Evolutionary conservation across 2,329 filamentous ascomycete species (phyloP).

Genomic region (Aureobasidium sp.): DNA sequence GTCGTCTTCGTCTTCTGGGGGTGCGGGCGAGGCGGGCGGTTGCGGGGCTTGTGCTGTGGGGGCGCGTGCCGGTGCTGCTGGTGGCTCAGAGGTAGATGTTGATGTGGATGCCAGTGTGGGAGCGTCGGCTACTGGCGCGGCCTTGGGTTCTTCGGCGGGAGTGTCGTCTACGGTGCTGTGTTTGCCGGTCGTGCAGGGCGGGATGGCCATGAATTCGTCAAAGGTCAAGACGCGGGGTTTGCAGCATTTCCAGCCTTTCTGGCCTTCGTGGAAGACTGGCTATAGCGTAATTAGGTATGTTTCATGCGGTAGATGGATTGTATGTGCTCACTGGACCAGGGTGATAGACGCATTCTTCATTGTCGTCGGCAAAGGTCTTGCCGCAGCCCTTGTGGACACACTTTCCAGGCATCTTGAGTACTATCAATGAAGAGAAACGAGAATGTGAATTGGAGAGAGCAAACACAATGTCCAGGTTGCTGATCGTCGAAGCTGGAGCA

Average conservation of each 20-base stretch:
- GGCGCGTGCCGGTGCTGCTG: background rate
- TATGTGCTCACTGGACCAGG: constrained; percentile 50
- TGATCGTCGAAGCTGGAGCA: constrained; percentile 9
- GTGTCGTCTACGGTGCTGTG: constrained; percentile 82
- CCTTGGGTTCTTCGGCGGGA: constrained; percentile 32
- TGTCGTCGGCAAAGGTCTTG: constrained; percentile 73
- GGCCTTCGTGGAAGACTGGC: constrained; percentile 93
- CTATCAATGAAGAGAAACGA: background rate
- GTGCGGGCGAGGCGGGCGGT: constrained; percentile 43
- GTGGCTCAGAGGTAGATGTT: background rate
- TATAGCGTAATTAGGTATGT: constrained; percentile 17
- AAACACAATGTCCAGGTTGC: background rate
- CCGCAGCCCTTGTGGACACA: constrained; percentile 96
- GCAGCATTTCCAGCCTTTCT: constrained; percentile 99
- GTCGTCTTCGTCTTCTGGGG: constrained; percentile 75
- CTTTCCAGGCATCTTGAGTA: constrained; percentile 62
- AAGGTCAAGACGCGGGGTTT: constrained; percentile 95
- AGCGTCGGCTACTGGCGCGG: constrained; percentile 12
- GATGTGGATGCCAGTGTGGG: background rate
- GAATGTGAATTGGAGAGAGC: background rate
- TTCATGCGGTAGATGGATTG: background rate
- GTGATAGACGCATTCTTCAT: constrained; percentile 85
- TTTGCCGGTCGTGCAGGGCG: constrained; percentile 85
- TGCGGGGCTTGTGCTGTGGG: constrained; percentile 18
- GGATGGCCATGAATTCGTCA: constrained; percentile 91